A percentile compares a stretch with the other conserved stretches of the same genome.
Evolutionary conservation across 148 eudicot species (phyloP).

Genomic region (Vaccinium macrocarpon): DNA sequence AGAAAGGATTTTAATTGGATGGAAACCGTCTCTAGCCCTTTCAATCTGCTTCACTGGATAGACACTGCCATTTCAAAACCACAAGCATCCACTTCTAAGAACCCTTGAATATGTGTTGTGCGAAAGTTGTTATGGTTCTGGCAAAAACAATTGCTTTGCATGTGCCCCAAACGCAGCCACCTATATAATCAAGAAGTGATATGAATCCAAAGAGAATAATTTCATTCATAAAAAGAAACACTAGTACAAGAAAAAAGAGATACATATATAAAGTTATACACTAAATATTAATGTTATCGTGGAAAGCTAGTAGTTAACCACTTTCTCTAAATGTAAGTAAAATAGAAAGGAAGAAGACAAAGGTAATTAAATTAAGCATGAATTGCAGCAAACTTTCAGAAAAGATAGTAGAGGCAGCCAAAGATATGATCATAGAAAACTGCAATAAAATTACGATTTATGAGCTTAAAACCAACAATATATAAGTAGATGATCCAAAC

Average conservation of each 20-base stretch:
- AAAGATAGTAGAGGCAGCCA: not conserved
- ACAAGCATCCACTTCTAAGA: slow-evolving; percentile 56
- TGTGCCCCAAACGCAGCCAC: not conserved
- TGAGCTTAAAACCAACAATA: not conserved
- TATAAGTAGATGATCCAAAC: not conserved
- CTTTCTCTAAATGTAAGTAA: not conserved
- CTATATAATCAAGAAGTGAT: not conserved
- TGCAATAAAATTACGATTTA: not conserved
- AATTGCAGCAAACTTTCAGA: not conserved
- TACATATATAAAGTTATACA: not conserved
- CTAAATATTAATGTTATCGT: not conserved
- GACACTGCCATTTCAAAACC: slow-evolving; percentile 59
- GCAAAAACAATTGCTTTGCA: slow-evolving; percentile 41
- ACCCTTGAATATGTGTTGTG: slow-evolving; percentile 48
- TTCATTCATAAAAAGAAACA: not conserved
- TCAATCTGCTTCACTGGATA: slow-evolving; percentile 45
- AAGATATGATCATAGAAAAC: not conserved
- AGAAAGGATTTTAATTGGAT: slow-evolving; percentile 31
- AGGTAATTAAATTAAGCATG: not conserved
- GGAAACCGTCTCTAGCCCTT: slow-evolving; percentile 52
- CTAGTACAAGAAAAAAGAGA: not conserved
- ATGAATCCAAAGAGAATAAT: not conserved
- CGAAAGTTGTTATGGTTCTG: slow-evolving; percentile 60
- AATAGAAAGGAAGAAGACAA: not conserved
- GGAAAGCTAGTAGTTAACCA: not conserved